These are phyloP conservation scores for Populus euphratica DNA, from an alignment of 345 rosid species.

Conservation along the genomic window DNA sequence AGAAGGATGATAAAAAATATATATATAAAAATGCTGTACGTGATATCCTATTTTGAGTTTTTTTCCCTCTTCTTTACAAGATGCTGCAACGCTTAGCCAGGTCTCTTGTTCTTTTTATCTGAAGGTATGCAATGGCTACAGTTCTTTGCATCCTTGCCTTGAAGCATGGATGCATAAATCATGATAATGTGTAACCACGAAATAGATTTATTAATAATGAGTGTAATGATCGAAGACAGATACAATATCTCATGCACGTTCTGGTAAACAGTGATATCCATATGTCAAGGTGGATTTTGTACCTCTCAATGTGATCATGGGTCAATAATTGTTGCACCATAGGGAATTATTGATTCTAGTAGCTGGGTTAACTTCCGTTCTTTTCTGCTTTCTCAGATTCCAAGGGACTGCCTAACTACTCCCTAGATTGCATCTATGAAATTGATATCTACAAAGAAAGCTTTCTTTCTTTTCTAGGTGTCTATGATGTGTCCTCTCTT, in stretches of 20 bases:
- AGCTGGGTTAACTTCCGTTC: background rate
- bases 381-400: background rate
- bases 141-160: background rate
- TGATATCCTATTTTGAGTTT: background rate
- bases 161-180: background rate
- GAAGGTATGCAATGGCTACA: background rate
- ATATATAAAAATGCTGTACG: background rate
- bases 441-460: background rate
- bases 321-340: slow-evolving; percentile 4
- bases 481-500: background rate
- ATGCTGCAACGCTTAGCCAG: background rate
- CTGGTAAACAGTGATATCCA: background rate
- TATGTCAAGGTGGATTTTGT: background rate
- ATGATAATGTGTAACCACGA: background rate
- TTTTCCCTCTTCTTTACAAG: background rate
- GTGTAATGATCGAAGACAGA: background rate
- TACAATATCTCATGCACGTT: background rate
- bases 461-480: background rate
- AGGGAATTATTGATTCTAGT: slow-evolving; percentile 1
- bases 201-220: background rate
- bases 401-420: background rate
- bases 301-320: background rate
- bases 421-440: background rate
- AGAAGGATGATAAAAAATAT: background rate
- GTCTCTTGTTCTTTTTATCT: background rate